Conservation (phyloP, 2,329 filamentous ascomycete genomes). For the Teratosphaeriaceae sp. region DNA sequence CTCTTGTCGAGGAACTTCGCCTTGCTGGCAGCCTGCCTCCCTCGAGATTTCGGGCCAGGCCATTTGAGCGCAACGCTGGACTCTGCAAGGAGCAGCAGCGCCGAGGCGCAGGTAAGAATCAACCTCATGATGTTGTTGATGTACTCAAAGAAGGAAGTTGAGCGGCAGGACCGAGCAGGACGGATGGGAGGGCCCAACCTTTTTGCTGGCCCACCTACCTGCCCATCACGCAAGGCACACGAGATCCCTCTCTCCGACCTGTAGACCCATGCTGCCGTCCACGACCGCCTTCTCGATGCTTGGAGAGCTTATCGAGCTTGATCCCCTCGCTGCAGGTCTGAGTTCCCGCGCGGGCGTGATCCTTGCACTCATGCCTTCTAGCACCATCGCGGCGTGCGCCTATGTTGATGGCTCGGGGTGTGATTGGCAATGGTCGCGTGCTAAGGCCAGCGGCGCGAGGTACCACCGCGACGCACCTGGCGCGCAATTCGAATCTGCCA, state of each 20-base stretch:
- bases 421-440: not conserved
- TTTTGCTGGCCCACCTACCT: not conserved
- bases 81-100: not conserved
- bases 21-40: not conserved
- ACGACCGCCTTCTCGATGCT: not conserved
- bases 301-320: not conserved
- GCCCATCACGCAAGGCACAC: not conserved
- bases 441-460: not conserved
- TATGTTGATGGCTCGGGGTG: not conserved
- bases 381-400: not conserved
- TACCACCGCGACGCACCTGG: not conserved
- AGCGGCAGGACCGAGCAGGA: no score
- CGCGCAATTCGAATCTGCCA: not conserved
- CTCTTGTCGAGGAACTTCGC: slow-evolving; percentile 2
- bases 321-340: not conserved
- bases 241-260: not conserved
- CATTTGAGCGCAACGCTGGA: not conserved
- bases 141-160: not conserved
- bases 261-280: not conserved
- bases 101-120: not conserved
- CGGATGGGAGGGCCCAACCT: not conserved
- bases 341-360: not conserved
- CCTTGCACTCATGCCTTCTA: not conserved
- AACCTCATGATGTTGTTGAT: not conserved
- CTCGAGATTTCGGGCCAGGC: not conserved